phyloP scores from a whole-genome alignment of 2,329 filamentous ascomycete genomes.

The Dothistroma septosporum region DNA sequence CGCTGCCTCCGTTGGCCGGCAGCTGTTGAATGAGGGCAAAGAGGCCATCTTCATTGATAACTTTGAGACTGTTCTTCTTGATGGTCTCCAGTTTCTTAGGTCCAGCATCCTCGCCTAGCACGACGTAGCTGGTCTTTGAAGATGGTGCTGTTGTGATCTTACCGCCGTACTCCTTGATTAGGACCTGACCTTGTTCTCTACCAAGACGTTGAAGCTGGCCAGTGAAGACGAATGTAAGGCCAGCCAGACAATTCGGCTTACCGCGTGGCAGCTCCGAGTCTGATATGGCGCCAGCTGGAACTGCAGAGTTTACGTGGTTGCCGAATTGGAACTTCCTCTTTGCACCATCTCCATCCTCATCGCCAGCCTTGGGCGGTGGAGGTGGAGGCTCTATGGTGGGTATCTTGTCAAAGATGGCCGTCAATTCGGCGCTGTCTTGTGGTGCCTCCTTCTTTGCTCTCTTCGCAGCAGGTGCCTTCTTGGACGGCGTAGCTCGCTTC shows the following conservation, averaged over 20 bases:
- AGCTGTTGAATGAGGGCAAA: conserved; percentile 78
- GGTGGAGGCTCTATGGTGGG: conserved; percentile 77
- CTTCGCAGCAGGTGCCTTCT: conserved; percentile 53
- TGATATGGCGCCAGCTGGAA: conserved; percentile 60
- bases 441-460: conserved; percentile 62
- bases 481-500: conserved; percentile 45
- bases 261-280: conserved; percentile 73
- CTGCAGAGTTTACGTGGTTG: conserved; percentile 44
- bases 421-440: conserved; percentile 66
- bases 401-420: conserved; percentile 84
- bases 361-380: conserved; percentile 62
- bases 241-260: conserved; percentile 82
- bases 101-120: conserved; percentile 85
- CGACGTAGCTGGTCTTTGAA: conserved; percentile 89
- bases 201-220: conserved; percentile 76
- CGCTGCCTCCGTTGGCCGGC: conserved; percentile 80
- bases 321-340: conserved; percentile 73
- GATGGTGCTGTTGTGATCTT: conserved; percentile 84
- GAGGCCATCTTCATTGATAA: conserved; percentile 88
- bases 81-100: conserved; percentile 92
- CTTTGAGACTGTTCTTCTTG: conserved; percentile 71
- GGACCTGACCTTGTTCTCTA: conserved; percentile 75
- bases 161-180: conserved; percentile 91
- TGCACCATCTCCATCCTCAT: conserved; percentile 45
- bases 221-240: conserved; percentile 92